These are phyloP conservation scores for Geosmithia flava DNA, from an alignment of 2,329 filamentous ascomycete species.

Conservation along the genomic window DNA sequence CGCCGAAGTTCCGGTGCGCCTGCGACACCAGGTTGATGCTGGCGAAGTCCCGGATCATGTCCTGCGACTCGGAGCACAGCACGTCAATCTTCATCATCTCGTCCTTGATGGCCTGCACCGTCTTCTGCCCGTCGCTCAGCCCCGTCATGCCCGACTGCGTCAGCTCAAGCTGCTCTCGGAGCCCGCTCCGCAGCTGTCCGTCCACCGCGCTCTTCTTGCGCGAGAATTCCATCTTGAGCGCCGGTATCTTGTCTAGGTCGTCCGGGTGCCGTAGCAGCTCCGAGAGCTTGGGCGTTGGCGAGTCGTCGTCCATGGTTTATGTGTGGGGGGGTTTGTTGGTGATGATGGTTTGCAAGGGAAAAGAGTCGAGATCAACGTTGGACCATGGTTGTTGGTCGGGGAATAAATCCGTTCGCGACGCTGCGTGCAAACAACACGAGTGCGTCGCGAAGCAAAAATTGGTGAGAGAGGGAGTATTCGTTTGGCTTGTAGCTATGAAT, in stretches of 20 bases:
- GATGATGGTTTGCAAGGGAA: neutral
- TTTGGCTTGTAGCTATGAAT: neutral
- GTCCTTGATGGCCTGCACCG: constrained; percentile 86
- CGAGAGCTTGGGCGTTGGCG: constrained; percentile 66
- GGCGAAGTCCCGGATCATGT: constrained; percentile 93
- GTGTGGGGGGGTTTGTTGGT: neutral
- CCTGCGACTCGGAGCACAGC: constrained; percentile 91
- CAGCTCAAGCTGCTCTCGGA: constrained; percentile 86
- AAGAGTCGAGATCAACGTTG: neutral
- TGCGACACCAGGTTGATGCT: constrained; percentile 87
- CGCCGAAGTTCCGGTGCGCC: constrained; percentile 91
- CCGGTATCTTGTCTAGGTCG: constrained; percentile 90
- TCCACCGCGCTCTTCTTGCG: constrained; percentile 91
- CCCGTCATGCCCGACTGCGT: constrained; percentile 88
- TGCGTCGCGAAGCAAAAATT: neutral
- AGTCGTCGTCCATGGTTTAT: constrained; percentile 30
- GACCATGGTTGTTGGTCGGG: neutral
- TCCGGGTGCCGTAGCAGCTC: constrained; percentile 92
- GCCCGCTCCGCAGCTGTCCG: constrained; percentile 73
- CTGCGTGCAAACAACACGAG: neutral
- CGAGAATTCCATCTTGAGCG: constrained; percentile 81
- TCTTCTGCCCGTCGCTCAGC: constrained; percentile 80
- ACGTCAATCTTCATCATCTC: constrained; percentile 99
- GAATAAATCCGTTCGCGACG: neutral
- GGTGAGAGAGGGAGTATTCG: neutral